Evolutionary conservation across 768 basidiomycete species (phyloP).

Genomic region (Mycena kentingensis): DNA sequence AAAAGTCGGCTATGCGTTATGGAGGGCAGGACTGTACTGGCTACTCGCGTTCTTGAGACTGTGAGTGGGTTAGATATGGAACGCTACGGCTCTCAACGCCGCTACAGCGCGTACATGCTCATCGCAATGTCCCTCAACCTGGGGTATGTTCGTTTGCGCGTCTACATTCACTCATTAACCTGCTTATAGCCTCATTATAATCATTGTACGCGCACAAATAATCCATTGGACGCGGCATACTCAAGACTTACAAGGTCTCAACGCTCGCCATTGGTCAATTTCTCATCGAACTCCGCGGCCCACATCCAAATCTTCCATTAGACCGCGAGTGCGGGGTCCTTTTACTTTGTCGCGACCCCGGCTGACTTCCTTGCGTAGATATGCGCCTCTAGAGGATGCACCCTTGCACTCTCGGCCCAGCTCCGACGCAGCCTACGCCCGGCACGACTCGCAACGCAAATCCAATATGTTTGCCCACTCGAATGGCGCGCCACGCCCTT

Average conservation of each 20-base stretch:
- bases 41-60: conserved; percentile 59
- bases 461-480: too few species aligned
- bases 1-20: conserved; percentile 48
- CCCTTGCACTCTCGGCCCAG: too few species aligned
- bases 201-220: conserved; percentile 42
- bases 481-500: too few species aligned
- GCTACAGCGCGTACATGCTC: conserved; percentile 66
- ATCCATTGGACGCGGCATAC: not conserved
- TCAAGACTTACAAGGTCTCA: conserved; percentile 44
- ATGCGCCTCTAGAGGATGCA: conserved; percentile 3
- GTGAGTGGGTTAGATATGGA: conserved; percentile 40
- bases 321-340: conserved; percentile 27
- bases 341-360: too few species aligned
- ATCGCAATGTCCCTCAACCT: conserved; percentile 70
- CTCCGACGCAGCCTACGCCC: too few species aligned
- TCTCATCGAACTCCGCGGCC: conserved; percentile 45
- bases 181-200: conserved; percentile 45
- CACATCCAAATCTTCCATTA: conserved; percentile 19
- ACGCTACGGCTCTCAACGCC: conserved; percentile 6
- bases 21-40: conserved; percentile 59
- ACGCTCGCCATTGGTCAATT: conserved; percentile 62
- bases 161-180: conserved; percentile 1
- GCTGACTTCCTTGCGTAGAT: not conserved
- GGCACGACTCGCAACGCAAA: too few species aligned
- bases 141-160: conserved; percentile 49